Percentiles rank a stretch among this genome's conserved stretches.
phyloP scores from a whole-genome alignment of 768 basidiomycete species.

The Gymnopilus junonius region DNA sequence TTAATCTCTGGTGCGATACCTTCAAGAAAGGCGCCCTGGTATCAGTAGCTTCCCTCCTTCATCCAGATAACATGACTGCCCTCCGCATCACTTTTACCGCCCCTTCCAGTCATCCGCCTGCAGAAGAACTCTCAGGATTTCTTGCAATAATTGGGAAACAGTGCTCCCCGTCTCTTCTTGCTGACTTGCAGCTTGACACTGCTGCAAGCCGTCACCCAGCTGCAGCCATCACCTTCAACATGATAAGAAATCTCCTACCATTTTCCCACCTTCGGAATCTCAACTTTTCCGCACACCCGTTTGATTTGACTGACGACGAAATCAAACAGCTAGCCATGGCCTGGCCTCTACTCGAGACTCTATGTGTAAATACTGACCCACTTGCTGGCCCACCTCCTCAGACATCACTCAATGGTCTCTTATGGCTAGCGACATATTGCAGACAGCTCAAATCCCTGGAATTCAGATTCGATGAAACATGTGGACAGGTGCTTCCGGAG shows the following conservation, averaged over 20 bases:
- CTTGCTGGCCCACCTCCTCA: background rate
- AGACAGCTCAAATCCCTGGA: background rate
- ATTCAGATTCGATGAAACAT: background rate
- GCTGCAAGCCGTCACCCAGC: background rate
- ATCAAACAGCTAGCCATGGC: constrained; percentile 8
- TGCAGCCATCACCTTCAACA: background rate
- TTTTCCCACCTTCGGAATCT: constrained; percentile 9
- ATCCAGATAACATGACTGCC: background rate
- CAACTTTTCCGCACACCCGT: background rate
- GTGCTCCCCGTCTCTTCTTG: background rate
- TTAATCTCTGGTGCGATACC: background rate
- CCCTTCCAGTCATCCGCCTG: background rate
- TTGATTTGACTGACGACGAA: constrained; percentile 11
- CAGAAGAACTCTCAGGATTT: background rate
- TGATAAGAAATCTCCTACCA: constrained; percentile 3
- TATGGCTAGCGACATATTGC: constrained; percentile 4
- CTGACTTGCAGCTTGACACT: background rate
- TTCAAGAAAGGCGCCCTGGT: background rate
- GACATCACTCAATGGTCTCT: constrained; percentile 4
- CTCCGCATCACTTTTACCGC: background rate
- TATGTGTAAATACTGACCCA: background rate
- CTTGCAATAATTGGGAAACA: background rate
- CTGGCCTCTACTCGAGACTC: constrained; percentile 7
- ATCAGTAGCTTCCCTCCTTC: background rate
- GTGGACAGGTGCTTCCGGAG: background rate